A percentile compares a stretch with the other conserved stretches of the same genome.
Conservation (phyloP, 106 monocot genomes). For the Chionographis japonica region DNA sequence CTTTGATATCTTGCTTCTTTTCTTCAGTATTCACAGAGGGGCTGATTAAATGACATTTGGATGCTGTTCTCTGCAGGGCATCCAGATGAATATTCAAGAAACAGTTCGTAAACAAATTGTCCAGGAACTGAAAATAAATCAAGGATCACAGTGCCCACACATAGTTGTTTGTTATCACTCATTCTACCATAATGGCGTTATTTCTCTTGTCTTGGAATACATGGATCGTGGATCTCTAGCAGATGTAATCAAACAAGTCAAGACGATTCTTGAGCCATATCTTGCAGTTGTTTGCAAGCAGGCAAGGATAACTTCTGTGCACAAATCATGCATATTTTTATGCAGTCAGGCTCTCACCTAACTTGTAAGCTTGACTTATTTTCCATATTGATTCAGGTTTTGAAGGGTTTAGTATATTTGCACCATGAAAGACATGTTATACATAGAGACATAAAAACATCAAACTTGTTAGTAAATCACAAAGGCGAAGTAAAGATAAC, state of each 20-base stretch:
- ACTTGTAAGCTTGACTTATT: not conserved
- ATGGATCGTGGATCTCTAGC: slow-evolving; percentile 96
- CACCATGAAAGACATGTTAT: slow-evolving; percentile 93
- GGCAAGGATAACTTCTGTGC: slow-evolving; percentile 17
- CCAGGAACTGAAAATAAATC: slow-evolving; percentile 98
- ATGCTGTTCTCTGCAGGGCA: slow-evolving; percentile 51
- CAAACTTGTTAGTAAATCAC: slow-evolving; percentile 76
- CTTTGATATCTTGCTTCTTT: too few species aligned
- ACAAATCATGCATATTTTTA: too few species aligned
- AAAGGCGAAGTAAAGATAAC: slow-evolving; percentile 88
- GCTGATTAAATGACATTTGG: not conserved
- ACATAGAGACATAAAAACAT: slow-evolving; percentile 93
- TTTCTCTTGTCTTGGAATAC: slow-evolving; percentile 92
- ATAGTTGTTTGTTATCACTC: slow-evolving; percentile 90
- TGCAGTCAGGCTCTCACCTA: not conserved
- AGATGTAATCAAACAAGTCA: slow-evolving; percentile 83
- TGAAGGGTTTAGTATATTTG: slow-evolving; percentile 84
- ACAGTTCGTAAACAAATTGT: slow-evolving; percentile 90
- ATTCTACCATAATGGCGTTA: slow-evolving; percentile 95
- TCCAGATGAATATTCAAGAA: slow-evolving; percentile 96
- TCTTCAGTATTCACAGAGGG: not conserved
- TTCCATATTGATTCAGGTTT: slow-evolving; percentile 43
- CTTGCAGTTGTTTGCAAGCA: slow-evolving; percentile 93
- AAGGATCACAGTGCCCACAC: slow-evolving; percentile 69
- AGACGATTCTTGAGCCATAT: slow-evolving; percentile 94